Base-by-base conservation (phyloP, 1,284 basidiomycete species). In the Tylopilus orsonianus region DNA sequence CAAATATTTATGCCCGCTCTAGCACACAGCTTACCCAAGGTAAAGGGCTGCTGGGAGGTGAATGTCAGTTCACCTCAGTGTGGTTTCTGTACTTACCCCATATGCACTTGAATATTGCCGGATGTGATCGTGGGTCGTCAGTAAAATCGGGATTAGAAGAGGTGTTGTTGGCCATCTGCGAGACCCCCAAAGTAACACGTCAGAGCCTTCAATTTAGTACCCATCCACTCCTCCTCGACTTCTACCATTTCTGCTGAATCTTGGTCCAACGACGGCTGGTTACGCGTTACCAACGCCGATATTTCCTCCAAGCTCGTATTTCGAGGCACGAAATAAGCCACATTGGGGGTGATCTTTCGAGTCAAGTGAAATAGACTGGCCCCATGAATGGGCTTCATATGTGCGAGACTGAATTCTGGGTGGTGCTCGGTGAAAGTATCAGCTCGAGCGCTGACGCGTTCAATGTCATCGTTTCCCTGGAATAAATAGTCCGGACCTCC, bases 201-300 rank as follows among this genome's bases (percentile, higher is more conserved):
- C 50, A 91, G 66, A 1, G 88, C 89, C 59, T 93, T 95, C 42
- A 94, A 70, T 67, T 93, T 93, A 14, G 70, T 72, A 2, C 87
- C 84, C 85, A 90, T 91, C 88, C 90, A 93, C 62, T 90, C 87
- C 63, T 94, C 91, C 62, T 95, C 91, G 9, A 94, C 76, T 60
- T 93, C 91, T 2, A 93, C 75, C 60, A 65, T 71, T 64, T 88
- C 81, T 37, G 39, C 40, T 6, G 44, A 46, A 22, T 63, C 59
- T 34, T 33, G 53, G 0, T 50, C 50, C 24, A 50, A 36, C 0
- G 56, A 46, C 33, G 40, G 18, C 13, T 13, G 29, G 1, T 12
- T n/a, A 33, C 24, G 32, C 18, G 20, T 46, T 29, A 81, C 50
- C 19, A 97, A 69, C 0, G 63, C 66, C 0, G 85, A 79, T 27